Evolutionary conservation across 306 rosid genomes (phyloP).

Genomic region (Fagus crenata): DNA sequence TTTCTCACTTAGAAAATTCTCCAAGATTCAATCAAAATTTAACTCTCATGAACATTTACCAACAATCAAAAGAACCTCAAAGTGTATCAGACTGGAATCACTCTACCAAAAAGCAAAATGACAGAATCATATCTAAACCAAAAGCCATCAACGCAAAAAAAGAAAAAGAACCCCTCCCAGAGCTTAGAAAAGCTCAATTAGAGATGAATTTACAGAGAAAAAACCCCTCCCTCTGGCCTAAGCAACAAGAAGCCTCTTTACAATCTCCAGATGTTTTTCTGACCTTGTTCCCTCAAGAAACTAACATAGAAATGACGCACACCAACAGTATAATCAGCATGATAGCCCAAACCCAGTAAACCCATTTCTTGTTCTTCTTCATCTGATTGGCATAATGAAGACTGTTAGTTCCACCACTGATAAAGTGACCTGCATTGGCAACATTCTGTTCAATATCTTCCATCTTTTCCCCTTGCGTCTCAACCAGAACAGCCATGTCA

Average conservation of each 20-base stretch:
- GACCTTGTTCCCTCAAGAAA: conserved; percentile 43
- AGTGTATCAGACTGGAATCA: background rate
- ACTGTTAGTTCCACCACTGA: conserved; percentile 76
- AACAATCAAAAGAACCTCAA: conserved; percentile 5
- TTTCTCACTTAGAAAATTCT: background rate
- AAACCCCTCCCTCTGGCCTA: background rate
- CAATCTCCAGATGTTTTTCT: conserved; percentile 18
- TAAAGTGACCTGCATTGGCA: conserved; percentile 51
- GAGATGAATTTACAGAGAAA: conserved; percentile 9
- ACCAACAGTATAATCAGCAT: conserved; percentile 63
- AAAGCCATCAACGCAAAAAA: background rate
- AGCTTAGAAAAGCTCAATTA: conserved; percentile 6
- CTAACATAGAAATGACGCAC: conserved; percentile 57
- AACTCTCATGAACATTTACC: conserved; percentile 22
- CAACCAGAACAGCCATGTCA: conserved; percentile 92
- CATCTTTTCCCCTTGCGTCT: conserved; percentile 72
- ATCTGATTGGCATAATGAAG: conserved; percentile 74
- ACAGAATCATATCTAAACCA: conserved; percentile 13
- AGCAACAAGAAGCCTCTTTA: conserved; percentile 15
- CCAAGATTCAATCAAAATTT: conserved; percentile 20
- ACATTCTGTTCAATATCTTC: conserved; percentile 88
- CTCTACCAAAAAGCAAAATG: background rate
- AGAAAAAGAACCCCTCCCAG: background rate
- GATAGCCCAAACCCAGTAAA: conserved; percentile 63
- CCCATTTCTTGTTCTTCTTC: conserved; percentile 61